These are phyloP conservation scores for Pseudonectria foliicola DNA, from an alignment of 2,329 filamentous ascomycete species.

Conservation along the genomic window DNA sequence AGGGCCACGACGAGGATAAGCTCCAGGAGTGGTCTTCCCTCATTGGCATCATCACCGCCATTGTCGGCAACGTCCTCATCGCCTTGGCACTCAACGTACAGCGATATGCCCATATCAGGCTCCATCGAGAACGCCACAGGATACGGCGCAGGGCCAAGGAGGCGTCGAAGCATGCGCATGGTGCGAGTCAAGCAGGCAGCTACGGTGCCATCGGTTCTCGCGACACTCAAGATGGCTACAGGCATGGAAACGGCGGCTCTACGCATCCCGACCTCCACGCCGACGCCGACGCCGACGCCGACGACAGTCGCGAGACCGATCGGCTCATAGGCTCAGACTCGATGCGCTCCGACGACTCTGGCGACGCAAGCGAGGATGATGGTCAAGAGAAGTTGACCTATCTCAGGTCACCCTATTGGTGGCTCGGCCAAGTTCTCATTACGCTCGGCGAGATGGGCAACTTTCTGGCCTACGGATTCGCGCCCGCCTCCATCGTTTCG, in stretches of 20 bases:
- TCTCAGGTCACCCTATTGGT: conserved; percentile 90
- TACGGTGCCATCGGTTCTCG: conserved; percentile 28
- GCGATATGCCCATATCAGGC: conserved; percentile 83
- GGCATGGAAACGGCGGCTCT: conserved; percentile 9
- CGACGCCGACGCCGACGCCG: conserved; percentile 16
- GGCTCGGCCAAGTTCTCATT: conserved; percentile 89
- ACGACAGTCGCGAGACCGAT: conserved; percentile 37
- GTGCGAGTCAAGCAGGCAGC: conserved; percentile 19
- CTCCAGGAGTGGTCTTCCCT: conserved; percentile 78
- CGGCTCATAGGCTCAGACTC: conserved; percentile 40
- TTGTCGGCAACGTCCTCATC: conserved; percentile 87
- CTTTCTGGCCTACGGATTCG: conserved; percentile 95
- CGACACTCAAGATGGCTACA: conserved; percentile 15
- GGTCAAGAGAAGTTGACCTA: conserved; percentile 56
- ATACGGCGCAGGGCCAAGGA: conserved; percentile 48
- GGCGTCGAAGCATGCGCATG: conserved; percentile 40
- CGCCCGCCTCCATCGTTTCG: conserved; percentile 93
- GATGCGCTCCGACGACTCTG: conserved; percentile 33
- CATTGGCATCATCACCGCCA: conserved; percentile 90
- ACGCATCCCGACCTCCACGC: conserved; percentile 26
- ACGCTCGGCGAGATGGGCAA: conserved; percentile 90
- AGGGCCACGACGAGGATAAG: conserved; percentile 27
- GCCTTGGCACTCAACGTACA: conserved; percentile 95
- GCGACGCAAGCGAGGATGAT: conserved; percentile 16
- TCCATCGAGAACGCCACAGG: conserved; percentile 63